A percentile compares a stretch with the other conserved stretches of the same genome.
Evolutionary conservation across 495 filamentous ascomycete genomes (phyloP).

Genomic region (Tuber umbilicatum): DNA sequence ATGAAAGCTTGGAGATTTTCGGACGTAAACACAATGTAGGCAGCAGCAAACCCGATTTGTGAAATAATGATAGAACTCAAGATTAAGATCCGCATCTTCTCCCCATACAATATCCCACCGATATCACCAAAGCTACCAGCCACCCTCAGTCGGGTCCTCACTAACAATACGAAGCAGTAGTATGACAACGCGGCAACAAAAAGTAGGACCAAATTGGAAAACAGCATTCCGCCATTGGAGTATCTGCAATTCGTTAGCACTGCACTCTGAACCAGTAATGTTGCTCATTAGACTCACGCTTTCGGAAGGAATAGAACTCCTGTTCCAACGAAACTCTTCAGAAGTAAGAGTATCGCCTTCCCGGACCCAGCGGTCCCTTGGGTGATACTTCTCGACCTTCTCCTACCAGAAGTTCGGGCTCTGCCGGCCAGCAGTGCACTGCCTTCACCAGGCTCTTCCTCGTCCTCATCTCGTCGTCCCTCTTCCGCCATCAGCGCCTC

Average conservation of each 20-base stretch:
- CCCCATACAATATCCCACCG: slow-evolving; percentile 83
- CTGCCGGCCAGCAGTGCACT: slow-evolving; percentile 58
- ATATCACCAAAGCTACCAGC: slow-evolving; percentile 94
- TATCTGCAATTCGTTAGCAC: slow-evolving; percentile 45
- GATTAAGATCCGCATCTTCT: slow-evolving; percentile 79
- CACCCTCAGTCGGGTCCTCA: slow-evolving; percentile 74
- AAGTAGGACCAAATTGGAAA: slow-evolving; percentile 83
- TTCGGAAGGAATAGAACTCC: slow-evolving; percentile 94
- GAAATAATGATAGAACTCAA: slow-evolving; percentile 84
- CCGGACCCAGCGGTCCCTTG: slow-evolving; percentile 40
- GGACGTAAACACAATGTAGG: slow-evolving; percentile 97
- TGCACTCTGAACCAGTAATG: background rate
- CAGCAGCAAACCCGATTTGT: slow-evolving; percentile 89
- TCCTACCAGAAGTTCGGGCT: slow-evolving; percentile 59
- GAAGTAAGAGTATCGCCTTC: slow-evolving; percentile 66
- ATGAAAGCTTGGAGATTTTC: slow-evolving; percentile 95
- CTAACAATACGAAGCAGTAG: slow-evolving; percentile 91
- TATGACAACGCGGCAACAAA: slow-evolving; percentile 78
- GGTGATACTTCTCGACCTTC: slow-evolving; percentile 51
- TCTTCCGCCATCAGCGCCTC: slow-evolving; percentile 73
- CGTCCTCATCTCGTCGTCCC: slow-evolving; percentile 55
- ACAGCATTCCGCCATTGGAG: slow-evolving; percentile 94
- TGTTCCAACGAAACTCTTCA: slow-evolving; percentile 96
- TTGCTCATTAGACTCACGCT: slow-evolving; percentile 46
- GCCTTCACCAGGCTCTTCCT: slow-evolving; percentile 68